Evolutionary conservation across 2,329 filamentous ascomycete genomes (phyloP).

Genomic region (Penicillium vulpinum): DNA sequence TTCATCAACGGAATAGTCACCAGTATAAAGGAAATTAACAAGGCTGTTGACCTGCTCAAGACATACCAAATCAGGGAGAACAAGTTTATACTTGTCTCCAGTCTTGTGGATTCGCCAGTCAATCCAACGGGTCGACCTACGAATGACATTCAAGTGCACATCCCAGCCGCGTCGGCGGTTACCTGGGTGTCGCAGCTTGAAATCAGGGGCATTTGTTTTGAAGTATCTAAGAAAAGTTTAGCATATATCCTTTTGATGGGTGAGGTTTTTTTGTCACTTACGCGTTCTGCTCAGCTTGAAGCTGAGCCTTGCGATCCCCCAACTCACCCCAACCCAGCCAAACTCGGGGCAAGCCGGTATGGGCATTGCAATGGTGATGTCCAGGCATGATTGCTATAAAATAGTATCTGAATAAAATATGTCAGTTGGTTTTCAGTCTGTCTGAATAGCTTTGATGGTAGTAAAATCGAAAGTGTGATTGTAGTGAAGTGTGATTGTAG

Average conservation of each 20-base stretch:
- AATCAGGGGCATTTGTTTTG: not conserved
- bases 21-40: constrained; percentile 14
- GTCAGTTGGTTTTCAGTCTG: no score
- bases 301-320: constrained; percentile 3
- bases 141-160: constrained; percentile 1
- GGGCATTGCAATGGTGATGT: constrained; percentile 1
- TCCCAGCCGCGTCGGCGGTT: not conserved
- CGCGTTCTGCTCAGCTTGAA: not conserved
- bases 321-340: constrained; percentile 9
- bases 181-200: not conserved
- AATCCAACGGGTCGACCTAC: constrained; percentile 1
- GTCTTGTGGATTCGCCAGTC: not conserved
- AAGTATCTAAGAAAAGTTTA: not conserved
- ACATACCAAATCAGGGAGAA: not conserved
- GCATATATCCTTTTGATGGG: not conserved
- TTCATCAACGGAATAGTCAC: constrained; percentile 11
- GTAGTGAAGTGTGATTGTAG: not conserved
- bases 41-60: constrained; percentile 2
- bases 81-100: not conserved
- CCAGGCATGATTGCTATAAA: not conserved
- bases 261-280: not conserved
- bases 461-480: not conserved
- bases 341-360: not conserved
- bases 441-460: not conserved
- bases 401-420: not conserved